Conservation (phyloP, 2,329 filamentous ascomycete genomes). For the Polytolypa hystricis region DNA sequence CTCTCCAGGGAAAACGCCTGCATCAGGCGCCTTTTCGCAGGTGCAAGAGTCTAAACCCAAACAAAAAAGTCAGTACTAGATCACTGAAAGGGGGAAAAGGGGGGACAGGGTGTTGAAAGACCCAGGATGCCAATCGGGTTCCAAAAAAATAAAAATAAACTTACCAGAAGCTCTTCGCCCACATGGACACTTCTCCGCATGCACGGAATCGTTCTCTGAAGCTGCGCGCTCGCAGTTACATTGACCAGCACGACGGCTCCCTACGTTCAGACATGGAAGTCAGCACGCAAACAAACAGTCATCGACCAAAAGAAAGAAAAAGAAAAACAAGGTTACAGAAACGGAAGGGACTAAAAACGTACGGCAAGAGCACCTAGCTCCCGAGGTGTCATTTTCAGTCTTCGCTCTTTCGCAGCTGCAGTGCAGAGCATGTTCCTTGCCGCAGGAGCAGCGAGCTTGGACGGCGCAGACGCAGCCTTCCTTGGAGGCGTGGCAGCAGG, state of each 20-base stretch:
- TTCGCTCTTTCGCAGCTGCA: constrained; percentile 73
- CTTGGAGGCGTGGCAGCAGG: constrained; percentile 50
- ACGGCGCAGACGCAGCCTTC: constrained; percentile 47
- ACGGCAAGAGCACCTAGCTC: constrained; percentile 74
- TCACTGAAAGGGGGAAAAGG: neutral
- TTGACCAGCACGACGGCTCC: constrained; percentile 61
- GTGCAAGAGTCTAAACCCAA: constrained; percentile 54
- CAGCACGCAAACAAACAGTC: too few relatives aligned
- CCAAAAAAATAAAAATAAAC: constrained; percentile 20
- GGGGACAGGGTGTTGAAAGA: neutral
- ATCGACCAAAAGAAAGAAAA: too few relatives aligned
- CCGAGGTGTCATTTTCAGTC: constrained; percentile 61
- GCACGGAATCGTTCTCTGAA: constrained; percentile 54
- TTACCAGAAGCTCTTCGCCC: constrained; percentile 61
- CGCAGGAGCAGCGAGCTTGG: constrained; percentile 70
- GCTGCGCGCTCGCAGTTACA: constrained; percentile 69
- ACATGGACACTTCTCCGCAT: constrained; percentile 60
- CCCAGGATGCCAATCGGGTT: neutral
- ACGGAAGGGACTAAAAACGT: constrained; percentile 22
- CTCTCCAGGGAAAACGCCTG: constrained; percentile 58
- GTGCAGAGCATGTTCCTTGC: constrained; percentile 72
- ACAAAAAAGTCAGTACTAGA: neutral
- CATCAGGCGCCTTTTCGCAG: constrained; percentile 62
- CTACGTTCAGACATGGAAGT: constrained; percentile 26
- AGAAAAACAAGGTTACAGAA: too few relatives aligned